Evolutionary conservation across 2,329 filamentous ascomycete genomes (phyloP), one percentile per base, ranked within the genome.

Genomic region (Paracoccidioides lutzii): DNA sequence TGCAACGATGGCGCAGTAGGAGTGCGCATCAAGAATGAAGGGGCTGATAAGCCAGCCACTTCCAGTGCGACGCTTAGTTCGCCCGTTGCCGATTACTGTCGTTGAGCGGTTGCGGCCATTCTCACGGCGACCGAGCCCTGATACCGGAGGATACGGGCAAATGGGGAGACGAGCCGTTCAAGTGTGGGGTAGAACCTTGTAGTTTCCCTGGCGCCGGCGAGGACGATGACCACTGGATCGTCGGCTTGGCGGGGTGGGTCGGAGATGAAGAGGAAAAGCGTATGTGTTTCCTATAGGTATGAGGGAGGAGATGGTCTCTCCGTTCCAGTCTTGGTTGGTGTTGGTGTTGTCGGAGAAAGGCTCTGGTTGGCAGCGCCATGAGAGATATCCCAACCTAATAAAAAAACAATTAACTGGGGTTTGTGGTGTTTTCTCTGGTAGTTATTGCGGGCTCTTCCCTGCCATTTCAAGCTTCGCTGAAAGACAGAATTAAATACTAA

Each of bases 1-100:
- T 15, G 69, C 68, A 43, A 73, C 60, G 44, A 73, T 67, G 0
- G 63, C 71, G 6, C 72, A 72, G 52, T 71, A 74, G 9, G 70
- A 73, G 58, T 74, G 72, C 1, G 63, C 71, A 2, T 68, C 64
- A 5, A 74, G 60, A 2, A 72, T 44, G 14, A 68, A 63, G 1
- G 69, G 70, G 5, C 61, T 0, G 41, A 6, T 0, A 70, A 55
- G 0, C 59, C 35, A 9, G 58, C 60, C 4, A 43, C 52, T n/a
- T 58, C 10, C 4, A 72, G 62, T n/a, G 70, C 60, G 30, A 37
- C 56, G 44, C 63, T 63, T 30, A 73, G 58, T 51, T 73, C 69
- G 10, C 55, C 43, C 4, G 69, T 69, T 32, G 67, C 64, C 1
- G 50, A 57, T 22, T 0, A 62, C 58, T 12, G 69, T 67, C 3